Percentiles rank a stretch among this genome's conserved stretches.
Evolutionary conservation across 306 rosid species (phyloP).

Genomic region (Sindora glabra): DNA sequence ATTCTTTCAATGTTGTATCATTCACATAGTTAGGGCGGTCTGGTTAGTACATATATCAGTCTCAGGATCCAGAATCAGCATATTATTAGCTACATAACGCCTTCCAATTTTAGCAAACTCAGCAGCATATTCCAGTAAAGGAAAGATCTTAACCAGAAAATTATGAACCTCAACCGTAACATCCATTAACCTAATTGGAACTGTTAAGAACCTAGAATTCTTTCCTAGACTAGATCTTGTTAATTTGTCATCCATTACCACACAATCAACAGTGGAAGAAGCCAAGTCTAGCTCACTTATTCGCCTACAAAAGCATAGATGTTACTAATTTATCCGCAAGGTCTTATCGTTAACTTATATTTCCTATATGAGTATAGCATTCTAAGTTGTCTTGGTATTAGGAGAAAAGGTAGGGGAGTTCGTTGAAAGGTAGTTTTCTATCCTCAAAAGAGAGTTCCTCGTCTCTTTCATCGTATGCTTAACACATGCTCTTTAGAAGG

Average conservation of each 20-base stretch:
- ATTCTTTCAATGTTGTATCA: no score
- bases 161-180: conserved; percentile 72
- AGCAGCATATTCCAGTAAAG: conserved; percentile 82
- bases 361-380: no score
- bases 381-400: no score
- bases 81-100: conserved; percentile 95
- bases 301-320: no score
- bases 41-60: conserved; percentile 84
- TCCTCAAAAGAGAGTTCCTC: no score
- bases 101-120: conserved; percentile 96
- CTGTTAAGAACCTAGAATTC: conserved; percentile 83
- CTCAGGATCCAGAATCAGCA: conserved; percentile 82
- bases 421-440: no score
- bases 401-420: no score
- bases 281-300: conserved; percentile 89
- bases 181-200: conserved; percentile 94
- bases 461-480: no score
- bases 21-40: no score
- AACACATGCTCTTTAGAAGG: no score
- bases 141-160: conserved; percentile 64
- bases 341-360: no score
- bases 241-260: conserved; percentile 56
- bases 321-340: no score
- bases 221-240: conserved; percentile 74
- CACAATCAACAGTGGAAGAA: conserved; percentile 82